Evolutionary conservation across 1,139 yeast species (phyloP), one percentile per base, ranked within the genome.

Genomic region (Debaryomycetaceae sp.): DNA sequence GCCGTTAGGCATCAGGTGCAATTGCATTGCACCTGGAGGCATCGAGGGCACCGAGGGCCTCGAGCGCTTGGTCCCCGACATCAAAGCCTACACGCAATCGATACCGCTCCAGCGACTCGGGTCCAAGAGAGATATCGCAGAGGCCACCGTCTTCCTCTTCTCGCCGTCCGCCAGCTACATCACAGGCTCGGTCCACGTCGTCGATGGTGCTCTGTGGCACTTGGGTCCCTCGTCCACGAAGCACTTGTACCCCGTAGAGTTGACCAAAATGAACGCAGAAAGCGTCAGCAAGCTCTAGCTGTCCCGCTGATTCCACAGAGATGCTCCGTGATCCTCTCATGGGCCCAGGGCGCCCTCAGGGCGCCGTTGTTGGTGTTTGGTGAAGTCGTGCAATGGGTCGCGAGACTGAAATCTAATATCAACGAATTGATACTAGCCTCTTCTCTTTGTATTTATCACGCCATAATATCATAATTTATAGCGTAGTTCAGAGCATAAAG

Each of bases 191-290:
- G 72, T 83, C 6, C 73, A 81, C 30, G 83, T 87, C 8, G 96
- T 90, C 5, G 97, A 90, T 63, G 97, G 97, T 36, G 97, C 83
- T 3, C 74, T 78, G 44, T 88, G 96, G 96, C 95, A 87, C 59
- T 68, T 78, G 55, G 88, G 86, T 20, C 72, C 53, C n/a, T 47
- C 54, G 27, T 49, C 56, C 23, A 50, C 59, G 31, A 58, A 55
- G 14, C 49, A 54, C 37, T 57, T 62, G 46, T 72, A 73, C 48
- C 78, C 78, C 0, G 67, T 59, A 3, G 57, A 57, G 20, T 55
- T 72, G 34, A 49, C 58, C 14, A 49, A 51, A 7, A 53, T 45
- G 9, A 55, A 54, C 42, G 41, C 38, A n/a, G 52, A 45, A 34
- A 42, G 44, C 8, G 46, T 44, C 4, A 46, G 47, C 24, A 60